Base-by-base conservation (phyloP, 2,329 filamentous ascomycete genomes). In the Coniochaeta prunicola region DNA sequence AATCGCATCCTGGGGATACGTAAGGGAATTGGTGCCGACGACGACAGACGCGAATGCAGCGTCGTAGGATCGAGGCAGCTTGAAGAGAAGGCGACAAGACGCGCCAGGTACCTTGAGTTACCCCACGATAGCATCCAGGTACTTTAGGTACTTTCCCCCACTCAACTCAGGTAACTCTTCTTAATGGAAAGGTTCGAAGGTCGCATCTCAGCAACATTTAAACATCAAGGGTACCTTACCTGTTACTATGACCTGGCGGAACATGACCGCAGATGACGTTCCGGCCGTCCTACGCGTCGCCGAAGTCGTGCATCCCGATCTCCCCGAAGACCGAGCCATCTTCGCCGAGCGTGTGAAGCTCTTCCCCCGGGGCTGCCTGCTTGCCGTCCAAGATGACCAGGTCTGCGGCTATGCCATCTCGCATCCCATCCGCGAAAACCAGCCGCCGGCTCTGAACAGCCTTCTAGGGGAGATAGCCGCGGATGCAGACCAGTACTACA, bases 351-450 rank as follows among this genome's bases (percentile, higher is more conserved):
- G 72, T 31, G 40, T 70, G 9, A 59, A 50, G 1, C 69, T 74
- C 58, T 74, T 72, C 57, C 71, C 71, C 0, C 62, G 67, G 4
- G 72, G 72, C 28, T 74, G 71, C 60, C 59, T 73, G 8, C 66
- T 67, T 9, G 66, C 74, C 9, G 62, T 60, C 1, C 28, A 36
- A 36, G 19, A 34, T 31, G 60, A 64, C 31, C 60, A 66, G 17
- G 24, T 71, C 24, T 64, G 64, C 58, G 72, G 72, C 50, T 74
- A 75, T 59, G 61, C 67, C 42, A 67, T 74, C 33, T 74, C 72
- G 8, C 71, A 73, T 60, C 73, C 73, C 50, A 73, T 74, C 60
- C 65, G 63, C 40, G 59, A 57, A 5, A 34, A 58, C 48, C 61
- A 68, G 28, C 72, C 69, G 1, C 72, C 73, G 0, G 65, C 66